Evolutionary conservation across 225 moss, liverwort and hornwort genomes (phyloP), one percentile per base, ranked within the genome.

Genomic region (Ulota crispa): DNA sequence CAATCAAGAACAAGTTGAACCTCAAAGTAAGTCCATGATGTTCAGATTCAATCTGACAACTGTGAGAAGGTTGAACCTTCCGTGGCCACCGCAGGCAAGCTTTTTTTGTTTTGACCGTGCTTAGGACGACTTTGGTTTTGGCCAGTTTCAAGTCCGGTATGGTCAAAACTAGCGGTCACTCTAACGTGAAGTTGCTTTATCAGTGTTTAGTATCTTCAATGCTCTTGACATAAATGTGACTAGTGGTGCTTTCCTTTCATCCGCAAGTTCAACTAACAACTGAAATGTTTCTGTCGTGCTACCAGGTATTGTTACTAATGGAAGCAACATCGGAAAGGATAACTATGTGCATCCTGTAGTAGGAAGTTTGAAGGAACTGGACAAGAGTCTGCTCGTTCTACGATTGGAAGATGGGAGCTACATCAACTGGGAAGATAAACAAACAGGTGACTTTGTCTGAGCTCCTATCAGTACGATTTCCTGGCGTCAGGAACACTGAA

Each of bases 301-400:
- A 18, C 70, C 87, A 97, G 96, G 96, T 75, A 92, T 97, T 65
- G 81, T 95, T 67, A 92, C 85, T 87, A 89, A 89, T 79, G 95
- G 96, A 87, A 81, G 83, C 89, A 93, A 90, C 69, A 93, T 89
- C 63, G 90, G 92, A 37, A 91, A 90, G 37, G 76, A 78, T 34
- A 80, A 93, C 47, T 90, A 90, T 60, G 88, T 87, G 70, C 93
- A 97, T 89, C 93, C 93, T 63, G 86, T 89, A 50, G 82, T 95
- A 59, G 87, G 45, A 72, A 85, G 89, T 81, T 59, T 91, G 83
- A 85, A 85, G 78, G 85, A 89, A 73, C 89, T 91, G 32, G 87
- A 91, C 19, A 81, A 81, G 50, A 83, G 87, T 37, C 27, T 91
- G 42, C 70, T 83, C 16, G 71, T 53, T 86, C 80, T 91, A 67